These are phyloP conservation scores for Xylaria castorea DNA, from an alignment of 495 filamentous ascomycete species.

Conservation along the genomic window DNA sequence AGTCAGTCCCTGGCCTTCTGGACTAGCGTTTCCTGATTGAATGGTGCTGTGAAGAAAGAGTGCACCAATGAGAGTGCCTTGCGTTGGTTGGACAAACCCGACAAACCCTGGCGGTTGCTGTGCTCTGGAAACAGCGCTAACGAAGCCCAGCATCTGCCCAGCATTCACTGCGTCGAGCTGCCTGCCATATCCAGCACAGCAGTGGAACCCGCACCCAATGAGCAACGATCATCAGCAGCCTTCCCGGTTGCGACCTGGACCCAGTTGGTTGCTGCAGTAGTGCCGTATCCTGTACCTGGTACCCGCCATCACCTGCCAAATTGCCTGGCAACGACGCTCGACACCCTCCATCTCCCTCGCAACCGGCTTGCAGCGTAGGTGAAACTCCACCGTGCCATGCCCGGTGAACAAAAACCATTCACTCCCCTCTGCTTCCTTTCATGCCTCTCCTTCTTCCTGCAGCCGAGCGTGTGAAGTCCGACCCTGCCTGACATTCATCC, in stretches of 20 bases:
- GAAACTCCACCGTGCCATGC: constrained; percentile 30
- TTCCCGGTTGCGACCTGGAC: constrained; percentile 13
- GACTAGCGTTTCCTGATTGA: constrained; percentile 9
- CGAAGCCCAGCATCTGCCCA: constrained; percentile 7
- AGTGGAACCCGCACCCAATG: constrained; percentile 11
- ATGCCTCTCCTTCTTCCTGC: constrained; percentile 20
- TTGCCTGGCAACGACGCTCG: constrained; percentile 28
- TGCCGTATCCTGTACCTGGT: background rate
- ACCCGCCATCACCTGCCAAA: constrained; percentile 1
- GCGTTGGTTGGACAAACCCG: background rate
- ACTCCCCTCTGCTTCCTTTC: constrained; percentile 20
- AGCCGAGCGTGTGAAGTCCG: constrained; percentile 25
- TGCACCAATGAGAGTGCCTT: background rate
- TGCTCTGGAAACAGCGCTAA: constrained; percentile 22
- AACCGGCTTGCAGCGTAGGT: constrained; percentile 22
- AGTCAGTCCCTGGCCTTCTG: background rate
- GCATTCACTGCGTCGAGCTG: constrained; percentile 4
- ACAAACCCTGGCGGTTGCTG: constrained; percentile 12
- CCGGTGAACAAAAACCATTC: constrained; percentile 28
- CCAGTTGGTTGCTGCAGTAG: constrained; percentile 17
- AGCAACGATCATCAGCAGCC: constrained; percentile 16
- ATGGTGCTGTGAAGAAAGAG: background rate
- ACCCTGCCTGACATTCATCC: background rate
- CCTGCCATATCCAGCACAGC: constrained; percentile 23
- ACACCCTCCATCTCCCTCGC: constrained; percentile 27